phyloP scores from a whole-genome alignment of 2,329 filamentous ascomycete genomes.

The Cercospora citrullina region DNA sequence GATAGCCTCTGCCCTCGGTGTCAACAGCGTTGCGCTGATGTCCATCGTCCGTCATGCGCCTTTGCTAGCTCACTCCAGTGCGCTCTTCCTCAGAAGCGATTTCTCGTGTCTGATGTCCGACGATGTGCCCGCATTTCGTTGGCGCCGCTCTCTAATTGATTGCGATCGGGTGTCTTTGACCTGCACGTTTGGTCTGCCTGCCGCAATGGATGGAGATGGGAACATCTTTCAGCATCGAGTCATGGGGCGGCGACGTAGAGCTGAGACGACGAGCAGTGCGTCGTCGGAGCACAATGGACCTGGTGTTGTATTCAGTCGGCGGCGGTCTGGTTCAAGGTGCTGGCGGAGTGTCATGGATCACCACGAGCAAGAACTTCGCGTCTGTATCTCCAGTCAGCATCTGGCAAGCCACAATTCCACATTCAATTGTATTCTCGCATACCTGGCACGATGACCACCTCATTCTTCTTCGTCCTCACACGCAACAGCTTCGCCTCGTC shows the following conservation, averaged over 20 bases:
- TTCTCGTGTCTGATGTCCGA: background rate
- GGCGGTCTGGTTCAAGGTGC: slow-evolving; percentile 48
- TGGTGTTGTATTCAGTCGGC: background rate
- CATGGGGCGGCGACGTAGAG: background rate
- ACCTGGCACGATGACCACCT: slow-evolving; percentile 76
- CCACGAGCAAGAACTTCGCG: slow-evolving; percentile 73
- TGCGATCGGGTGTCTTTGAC: background rate
- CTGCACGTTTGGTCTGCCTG: too few species aligned
- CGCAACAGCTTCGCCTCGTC: slow-evolving; percentile 76
- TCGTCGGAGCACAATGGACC: background rate
- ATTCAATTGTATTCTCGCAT: slow-evolving; percentile 21
- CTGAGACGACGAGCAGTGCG: background rate
- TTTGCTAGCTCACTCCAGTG: background rate
- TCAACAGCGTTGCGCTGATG: background rate
- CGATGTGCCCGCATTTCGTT: background rate
- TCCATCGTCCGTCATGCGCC: background rate
- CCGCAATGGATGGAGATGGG: too few species aligned
- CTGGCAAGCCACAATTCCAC: background rate
- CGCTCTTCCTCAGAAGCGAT: background rate
- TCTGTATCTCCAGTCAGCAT: slow-evolving; percentile 46
- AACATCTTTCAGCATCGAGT: too few species aligned
- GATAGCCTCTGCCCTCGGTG: background rate
- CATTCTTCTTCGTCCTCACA: slow-evolving; percentile 79
- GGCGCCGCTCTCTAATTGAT: background rate
- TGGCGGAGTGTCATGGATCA: slow-evolving; percentile 77